phyloP scores from a whole-genome alignment of 768 basidiomycete species.

The Pholiota microspora region DNA sequence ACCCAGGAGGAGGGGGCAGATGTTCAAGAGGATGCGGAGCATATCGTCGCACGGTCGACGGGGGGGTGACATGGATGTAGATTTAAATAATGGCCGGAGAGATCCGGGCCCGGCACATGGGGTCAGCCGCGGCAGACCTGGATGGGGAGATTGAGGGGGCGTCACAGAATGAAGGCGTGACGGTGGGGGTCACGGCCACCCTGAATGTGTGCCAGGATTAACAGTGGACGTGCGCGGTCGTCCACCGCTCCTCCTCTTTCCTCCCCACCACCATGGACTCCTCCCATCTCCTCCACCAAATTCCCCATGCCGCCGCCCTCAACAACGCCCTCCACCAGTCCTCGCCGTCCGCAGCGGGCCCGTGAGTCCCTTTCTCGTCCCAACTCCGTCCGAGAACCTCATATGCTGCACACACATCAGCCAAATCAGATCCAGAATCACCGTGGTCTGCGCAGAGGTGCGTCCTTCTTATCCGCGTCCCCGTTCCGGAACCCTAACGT shows the following conservation, averaged over 20 bases:
- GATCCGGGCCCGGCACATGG: background rate
- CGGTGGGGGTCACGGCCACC: conserved; percentile 3
- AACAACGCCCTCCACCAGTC: background rate
- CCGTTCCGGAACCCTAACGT: background rate
- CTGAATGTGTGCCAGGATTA: conserved; percentile 9
- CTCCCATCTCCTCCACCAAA: conserved; percentile 5
- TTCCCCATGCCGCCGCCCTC: background rate
- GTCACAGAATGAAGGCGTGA: conserved; percentile 2
- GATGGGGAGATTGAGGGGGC: background rate
- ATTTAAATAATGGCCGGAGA: background rate
- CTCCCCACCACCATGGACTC: conserved; percentile 12
- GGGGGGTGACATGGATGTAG: background rate
- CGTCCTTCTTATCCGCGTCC: conserved; percentile 15
- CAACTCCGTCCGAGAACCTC: conserved; percentile 6
- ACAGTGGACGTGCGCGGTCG: conserved; percentile 4
- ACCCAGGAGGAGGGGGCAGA: background rate
- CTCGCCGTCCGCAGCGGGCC: conserved; percentile 15
- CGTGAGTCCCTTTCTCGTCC: conserved; percentile 11
- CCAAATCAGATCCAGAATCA: conserved; percentile 65
- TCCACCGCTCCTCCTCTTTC: conserved; percentile 4
- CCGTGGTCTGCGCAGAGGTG: conserved; percentile 82
- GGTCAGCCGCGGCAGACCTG: background rate
- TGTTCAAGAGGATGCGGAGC: background rate
- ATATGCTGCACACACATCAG: conserved; percentile 35
- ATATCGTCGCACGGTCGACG: background rate